phyloP scores from a whole-genome alignment of 2,329 filamentous ascomycete species.

The Ambrosiella xylebori region DNA sequence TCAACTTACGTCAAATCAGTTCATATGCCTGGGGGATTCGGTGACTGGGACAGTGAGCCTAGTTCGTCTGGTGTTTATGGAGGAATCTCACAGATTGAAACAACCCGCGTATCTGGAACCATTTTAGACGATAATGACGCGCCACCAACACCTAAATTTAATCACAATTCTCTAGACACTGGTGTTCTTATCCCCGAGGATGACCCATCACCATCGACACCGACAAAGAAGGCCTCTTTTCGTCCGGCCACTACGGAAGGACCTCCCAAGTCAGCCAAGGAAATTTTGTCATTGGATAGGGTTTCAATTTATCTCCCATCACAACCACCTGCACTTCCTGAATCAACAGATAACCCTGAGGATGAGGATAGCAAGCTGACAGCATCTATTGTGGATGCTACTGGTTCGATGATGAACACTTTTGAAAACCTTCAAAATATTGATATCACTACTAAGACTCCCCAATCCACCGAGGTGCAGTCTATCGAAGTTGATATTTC shows the following conservation, averaged over 20 bases:
- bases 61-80: not conserved
- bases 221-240: not conserved
- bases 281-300: slow-evolving; percentile 9
- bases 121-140: not conserved
- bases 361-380: not conserved
- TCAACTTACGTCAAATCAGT: slow-evolving; percentile 9
- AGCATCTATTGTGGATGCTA: slow-evolving; percentile 4
- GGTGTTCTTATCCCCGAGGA: slow-evolving; percentile 4
- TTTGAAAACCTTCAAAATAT: slow-evolving; percentile 8
- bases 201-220: not conserved
- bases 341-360: not conserved
- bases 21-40: slow-evolving; percentile 11
- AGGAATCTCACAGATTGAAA: not conserved
- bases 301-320: slow-evolving; percentile 11
- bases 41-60: slow-evolving; percentile 1
- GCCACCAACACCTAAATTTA: not conserved
- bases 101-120: not conserved
- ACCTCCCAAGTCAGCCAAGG: slow-evolving; percentile 7
- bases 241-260: slow-evolving; percentile 5
- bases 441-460: slow-evolving; percentile 10
- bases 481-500: slow-evolving; percentile 34
- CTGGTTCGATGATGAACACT: slow-evolving; percentile 10
- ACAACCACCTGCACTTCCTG: not conserved
- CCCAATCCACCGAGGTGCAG: slow-evolving; percentile 16
- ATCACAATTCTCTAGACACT: not conserved